These are phyloP conservation scores for Suillus cothurnatus DNA, from an alignment of 768 basidiomycete genomes.

Conservation along the genomic window DNA sequence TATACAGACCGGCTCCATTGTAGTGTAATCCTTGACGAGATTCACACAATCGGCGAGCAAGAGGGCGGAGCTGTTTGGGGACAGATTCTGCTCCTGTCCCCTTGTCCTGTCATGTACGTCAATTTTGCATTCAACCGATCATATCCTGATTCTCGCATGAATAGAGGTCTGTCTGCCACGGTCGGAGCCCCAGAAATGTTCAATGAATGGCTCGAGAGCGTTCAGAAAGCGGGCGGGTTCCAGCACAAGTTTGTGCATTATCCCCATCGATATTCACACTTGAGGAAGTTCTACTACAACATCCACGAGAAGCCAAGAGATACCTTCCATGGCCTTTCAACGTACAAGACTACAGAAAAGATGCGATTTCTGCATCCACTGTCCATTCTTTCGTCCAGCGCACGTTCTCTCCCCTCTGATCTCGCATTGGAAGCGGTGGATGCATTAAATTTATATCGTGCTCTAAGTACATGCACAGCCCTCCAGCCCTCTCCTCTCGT, in stretches of 20 bases:
- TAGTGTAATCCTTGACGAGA: too few relatives aligned
- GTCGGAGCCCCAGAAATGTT: conserved; percentile 67
- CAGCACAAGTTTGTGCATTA: conserved; percentile 62
- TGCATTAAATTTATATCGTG: too few relatives aligned
- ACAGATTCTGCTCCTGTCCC: conserved; percentile 67
- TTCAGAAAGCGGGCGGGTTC: conserved; percentile 61
- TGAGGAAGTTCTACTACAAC: conserved; percentile 66
- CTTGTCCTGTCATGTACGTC: conserved; percentile 70
- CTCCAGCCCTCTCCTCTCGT: conserved; percentile 24
- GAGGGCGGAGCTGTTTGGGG: conserved; percentile 75
- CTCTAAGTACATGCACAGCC: conserved; percentile 36
- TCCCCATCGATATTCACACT: conserved; percentile 71
- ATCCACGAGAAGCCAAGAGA: conserved; percentile 23
- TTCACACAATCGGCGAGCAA: conserved; percentile 70
- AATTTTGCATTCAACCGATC: not conserved
- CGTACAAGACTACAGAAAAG: conserved; percentile 40
- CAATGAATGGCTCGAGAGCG: conserved; percentile 63
- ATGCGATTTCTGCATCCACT: conserved; percentile 67
- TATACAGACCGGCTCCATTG: too few relatives aligned
- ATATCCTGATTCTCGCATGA: not conserved
- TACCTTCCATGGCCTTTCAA: conserved; percentile 38
- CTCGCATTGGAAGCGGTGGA: too few relatives aligned
- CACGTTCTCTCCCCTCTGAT: conserved; percentile 55
- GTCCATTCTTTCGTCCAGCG: conserved; percentile 56
- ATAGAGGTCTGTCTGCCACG: conserved; percentile 76